Base-by-base conservation (phyloP, 768 basidiomycete species). In the Tulasnella sp. region DNA sequence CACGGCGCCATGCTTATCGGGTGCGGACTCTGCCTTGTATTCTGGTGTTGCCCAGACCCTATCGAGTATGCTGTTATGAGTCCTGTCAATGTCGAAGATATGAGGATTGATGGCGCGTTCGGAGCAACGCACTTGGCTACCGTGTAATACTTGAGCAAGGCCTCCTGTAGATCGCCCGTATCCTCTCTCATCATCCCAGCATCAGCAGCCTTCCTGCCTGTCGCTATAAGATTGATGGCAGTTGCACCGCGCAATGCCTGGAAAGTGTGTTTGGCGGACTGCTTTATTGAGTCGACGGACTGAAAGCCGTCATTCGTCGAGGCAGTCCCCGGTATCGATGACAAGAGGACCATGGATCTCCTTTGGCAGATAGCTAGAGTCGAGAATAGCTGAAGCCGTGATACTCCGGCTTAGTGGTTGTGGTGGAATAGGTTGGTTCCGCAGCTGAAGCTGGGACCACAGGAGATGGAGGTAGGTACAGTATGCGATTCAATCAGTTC, bases 161-260 rank as follows among this genome's bases (percentile, higher is more conserved):
- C 62, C 15, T 61, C 51, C 15, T 44, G 60, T 15, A 62, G 62
- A n/a, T 62, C 60, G 48, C 57, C 57, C 9, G 22, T 19, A 22
- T 62, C 60, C 43, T 61, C 60, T 27, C 19, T 29, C 31, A 19
- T 24, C 15, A 46, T 21, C 21, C 49, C 62, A 25, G 27, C 25
- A 8, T 62, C 62, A 48, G 79, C 75, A 69, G 85, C 84, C 12
- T 70, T 71, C 50, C 80, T 77, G 22, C 87, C 87, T 21, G 75
- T 70, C 67, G 73, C 77, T 69, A 90, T 80, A 64, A 89, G 76
- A 8, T 77, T 72, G 27, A 79, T 66, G 5, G 83, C 73, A 8
- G 84, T 80, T 44, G 76, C 76, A n/a, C 82, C 82, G 63, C 75
- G 76, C 49, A 78, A 78, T 53, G 75, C 74, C 55, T 75, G 77